Base-by-base conservation (phyloP, 1,284 basidiomycete species). In the Apiotrichum siamense region DNA sequence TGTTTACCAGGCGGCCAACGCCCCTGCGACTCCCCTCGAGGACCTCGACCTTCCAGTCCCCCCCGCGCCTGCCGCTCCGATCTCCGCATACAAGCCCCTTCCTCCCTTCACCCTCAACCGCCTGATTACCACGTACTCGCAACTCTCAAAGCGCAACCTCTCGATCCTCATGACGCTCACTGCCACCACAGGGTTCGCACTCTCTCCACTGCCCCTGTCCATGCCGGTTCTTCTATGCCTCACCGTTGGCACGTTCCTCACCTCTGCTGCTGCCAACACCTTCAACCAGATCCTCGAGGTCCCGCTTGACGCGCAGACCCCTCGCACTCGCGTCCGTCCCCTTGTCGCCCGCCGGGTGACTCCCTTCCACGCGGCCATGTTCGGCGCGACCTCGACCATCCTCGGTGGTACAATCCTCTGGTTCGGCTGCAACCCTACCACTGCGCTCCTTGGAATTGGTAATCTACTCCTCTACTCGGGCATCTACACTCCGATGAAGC, bases 291-390 rank as follows among this genome's bases (percentile, higher is more conserved):
- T 98, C 3, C 85, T 93, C 65, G 96, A 99, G 73, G 80, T 88
- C 4, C 96, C 96, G 0, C 88, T 94, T 57, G 96, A 99, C 68
- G 92, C 96, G 0, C 96, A 99, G 71, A 98, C 97, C 84, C 80
- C 84, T 0, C 83, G 96, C 33, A 99, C 96, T 0, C 82, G 93
- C 17, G 84, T 80, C 42, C 78, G 96, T 23, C 93, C 93, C 0
- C 81, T 99, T n/a, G 91, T 92, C 0, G 81, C 88, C 13, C 79
- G 86, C 29, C 83, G 84, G 9, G 83, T 98, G 50, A 84, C 84
- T 2, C 86, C 91, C 0, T 72, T 87, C 18, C 94, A 98, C 70
- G 93, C 92, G 0, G 79, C 84, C 7, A 77, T 78, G 5, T 97
- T 97, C 61, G 96, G 87, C 0, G 54, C 80, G 0, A 77, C 75